Evolutionary conservation across 495 filamentous ascomycete species (phyloP).

Genomic region (Saxophila tyrrhenica): DNA sequence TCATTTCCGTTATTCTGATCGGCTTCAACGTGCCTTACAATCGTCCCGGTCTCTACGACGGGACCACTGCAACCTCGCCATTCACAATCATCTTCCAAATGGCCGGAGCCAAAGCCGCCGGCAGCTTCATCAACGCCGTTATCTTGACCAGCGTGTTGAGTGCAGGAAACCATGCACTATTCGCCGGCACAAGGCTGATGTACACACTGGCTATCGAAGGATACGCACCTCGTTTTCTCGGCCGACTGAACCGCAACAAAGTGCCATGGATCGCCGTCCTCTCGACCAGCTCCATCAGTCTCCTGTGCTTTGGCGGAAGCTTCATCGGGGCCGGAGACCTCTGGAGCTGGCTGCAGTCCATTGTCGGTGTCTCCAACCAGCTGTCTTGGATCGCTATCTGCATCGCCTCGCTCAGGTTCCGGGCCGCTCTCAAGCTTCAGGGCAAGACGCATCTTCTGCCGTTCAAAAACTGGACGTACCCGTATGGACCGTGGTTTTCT

Average conservation of each 20-base stretch:
- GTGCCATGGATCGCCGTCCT: conserved; percentile 51
- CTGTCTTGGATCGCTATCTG: background rate
- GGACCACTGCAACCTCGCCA: conserved; percentile 35
- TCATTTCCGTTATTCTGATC: conserved; percentile 41
- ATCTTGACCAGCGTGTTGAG: conserved; percentile 45
- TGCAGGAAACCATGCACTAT: conserved; percentile 30
- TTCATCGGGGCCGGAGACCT: conserved; percentile 50
- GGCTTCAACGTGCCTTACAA: conserved; percentile 49
- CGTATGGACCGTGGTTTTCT: background rate
- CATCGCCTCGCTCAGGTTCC: background rate
- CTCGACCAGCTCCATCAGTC: conserved; percentile 42
- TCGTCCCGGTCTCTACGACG: conserved; percentile 36
- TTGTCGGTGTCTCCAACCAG: conserved; percentile 1
- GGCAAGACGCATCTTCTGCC: background rate
- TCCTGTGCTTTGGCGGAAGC: conserved; percentile 48
- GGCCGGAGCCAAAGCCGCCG: conserved; percentile 38
- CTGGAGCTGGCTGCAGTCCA: conserved; percentile 47
- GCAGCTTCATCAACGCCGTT: conserved; percentile 46
- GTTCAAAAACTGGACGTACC: background rate
- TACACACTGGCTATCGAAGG: conserved; percentile 12
- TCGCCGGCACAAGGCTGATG: conserved; percentile 6
- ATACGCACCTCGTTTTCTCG: conserved; percentile 36
- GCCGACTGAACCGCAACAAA: conserved; percentile 41
- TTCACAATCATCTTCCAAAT: conserved; percentile 44
- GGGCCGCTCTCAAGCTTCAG: background rate